A percentile compares a stretch with the other conserved stretches of the same genome.
Conservation (phyloP, 139 green algal genomes). For the Chlamydomonas schloesseri region DNA sequence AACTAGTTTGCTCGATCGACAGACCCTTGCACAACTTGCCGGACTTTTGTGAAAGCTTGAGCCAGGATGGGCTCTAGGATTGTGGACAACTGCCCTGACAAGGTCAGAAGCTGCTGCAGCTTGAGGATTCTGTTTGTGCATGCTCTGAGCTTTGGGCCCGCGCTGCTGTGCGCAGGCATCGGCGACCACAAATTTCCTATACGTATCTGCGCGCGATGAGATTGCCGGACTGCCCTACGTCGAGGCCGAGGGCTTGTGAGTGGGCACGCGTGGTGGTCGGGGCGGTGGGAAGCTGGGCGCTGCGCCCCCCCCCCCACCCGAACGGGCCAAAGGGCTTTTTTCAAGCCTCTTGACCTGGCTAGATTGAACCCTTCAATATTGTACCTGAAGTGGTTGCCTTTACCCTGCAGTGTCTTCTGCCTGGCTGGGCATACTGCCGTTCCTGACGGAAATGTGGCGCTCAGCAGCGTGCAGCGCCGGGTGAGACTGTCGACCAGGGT, state of each 20-base stretch:
- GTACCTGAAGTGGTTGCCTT: too few relatives aligned
- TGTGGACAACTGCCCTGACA: constrained; percentile 68
- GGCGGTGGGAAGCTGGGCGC: not conserved
- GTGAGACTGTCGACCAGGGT: constrained; percentile 33
- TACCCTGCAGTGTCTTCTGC: constrained; percentile 83
- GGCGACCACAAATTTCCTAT: constrained; percentile 83
- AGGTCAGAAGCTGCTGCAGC: constrained; percentile 32
- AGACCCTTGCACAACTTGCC: too few relatives aligned
- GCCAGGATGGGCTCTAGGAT: constrained; percentile 18
- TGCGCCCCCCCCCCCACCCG: too few relatives aligned
- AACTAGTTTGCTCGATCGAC: too few relatives aligned
- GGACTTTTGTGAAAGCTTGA: not conserved
- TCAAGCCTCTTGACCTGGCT: too few relatives aligned
- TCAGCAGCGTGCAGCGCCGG: constrained; percentile 91
- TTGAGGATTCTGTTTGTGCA: too few relatives aligned
- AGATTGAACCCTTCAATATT: too few relatives aligned
- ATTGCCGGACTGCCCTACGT: constrained; percentile 54
- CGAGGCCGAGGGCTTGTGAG: constrained; percentile 71
- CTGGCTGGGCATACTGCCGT: constrained; percentile 66
- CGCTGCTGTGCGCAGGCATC: constrained; percentile 32
- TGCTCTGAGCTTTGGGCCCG: not conserved
- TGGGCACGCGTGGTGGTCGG: not conserved
- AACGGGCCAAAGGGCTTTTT: too few relatives aligned
- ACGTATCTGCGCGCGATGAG: constrained; percentile 67
- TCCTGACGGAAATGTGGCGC: constrained; percentile 69